Percentiles rank a stretch among this genome's conserved stretches.
These are phyloP conservation scores for Pyrus betulifolia DNA, from an alignment of 306 rosid genomes.

Conservation along the genomic window DNA sequence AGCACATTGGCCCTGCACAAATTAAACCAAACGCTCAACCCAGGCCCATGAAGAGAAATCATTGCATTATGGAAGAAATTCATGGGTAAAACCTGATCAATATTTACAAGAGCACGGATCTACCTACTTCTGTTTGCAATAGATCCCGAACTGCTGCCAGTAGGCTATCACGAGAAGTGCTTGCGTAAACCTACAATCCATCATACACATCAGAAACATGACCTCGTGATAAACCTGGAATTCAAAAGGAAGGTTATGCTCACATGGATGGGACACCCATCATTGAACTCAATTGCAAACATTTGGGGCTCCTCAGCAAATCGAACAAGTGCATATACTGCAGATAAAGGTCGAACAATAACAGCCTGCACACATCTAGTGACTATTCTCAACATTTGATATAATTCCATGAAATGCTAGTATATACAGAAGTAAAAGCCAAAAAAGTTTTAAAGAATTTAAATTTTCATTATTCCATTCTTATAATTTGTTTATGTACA, in stretches of 20 bases:
- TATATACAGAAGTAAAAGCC: background rate
- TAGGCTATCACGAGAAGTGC: constrained; percentile 95
- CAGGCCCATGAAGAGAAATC: constrained; percentile 2
- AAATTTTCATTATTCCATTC: background rate
- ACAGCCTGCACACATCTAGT: constrained; percentile 99
- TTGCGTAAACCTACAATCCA: constrained; percentile 82
- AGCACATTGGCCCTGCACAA: constrained; percentile 79
- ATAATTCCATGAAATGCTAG: constrained; percentile 19
- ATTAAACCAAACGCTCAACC: constrained; percentile 31
- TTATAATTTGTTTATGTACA: background rate
- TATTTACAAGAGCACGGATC: constrained; percentile 38
- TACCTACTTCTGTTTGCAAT: constrained; percentile 96
- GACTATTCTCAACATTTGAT: constrained; percentile 56
- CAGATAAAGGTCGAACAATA: constrained; percentile 92
- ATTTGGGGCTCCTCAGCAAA: constrained; percentile 99
- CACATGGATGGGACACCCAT: constrained; percentile 96
- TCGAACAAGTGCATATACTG: constrained; percentile 86
- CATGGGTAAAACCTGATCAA: constrained; percentile 21
- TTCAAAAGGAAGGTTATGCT: constrained; percentile 28
- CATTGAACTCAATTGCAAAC: constrained; percentile 97
- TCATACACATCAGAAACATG: constrained; percentile 36
- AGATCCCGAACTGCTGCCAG: constrained; percentile 91
- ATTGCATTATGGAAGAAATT: background rate
- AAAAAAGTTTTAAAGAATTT: background rate
- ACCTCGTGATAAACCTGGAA: constrained; percentile 10